phyloP scores from a whole-genome alignment of 2,329 filamentous ascomycete species.

The Penicillium sp. region DNA sequence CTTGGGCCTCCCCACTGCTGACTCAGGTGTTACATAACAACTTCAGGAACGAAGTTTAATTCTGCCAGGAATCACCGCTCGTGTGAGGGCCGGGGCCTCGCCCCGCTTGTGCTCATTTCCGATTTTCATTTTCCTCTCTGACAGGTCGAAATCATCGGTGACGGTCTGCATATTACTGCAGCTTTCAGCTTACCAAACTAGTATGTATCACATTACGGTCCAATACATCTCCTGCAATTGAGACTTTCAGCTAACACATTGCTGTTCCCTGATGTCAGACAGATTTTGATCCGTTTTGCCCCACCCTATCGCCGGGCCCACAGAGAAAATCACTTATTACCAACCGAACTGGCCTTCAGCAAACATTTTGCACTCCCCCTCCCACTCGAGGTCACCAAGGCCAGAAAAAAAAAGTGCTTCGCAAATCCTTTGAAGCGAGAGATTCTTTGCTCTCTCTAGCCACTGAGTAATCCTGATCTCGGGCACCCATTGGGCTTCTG shows the following conservation, averaged over 20 bases:
- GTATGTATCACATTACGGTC: background rate
- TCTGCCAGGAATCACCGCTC: constrained; percentile 11
- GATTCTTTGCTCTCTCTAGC: constrained; percentile 1
- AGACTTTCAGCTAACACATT: constrained; percentile 1
- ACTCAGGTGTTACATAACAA: background rate
- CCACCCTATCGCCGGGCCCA: constrained; percentile 21
- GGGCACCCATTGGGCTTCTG: constrained; percentile 16
- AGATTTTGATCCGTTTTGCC: constrained; percentile 18
- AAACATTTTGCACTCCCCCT: constrained; percentile 18
- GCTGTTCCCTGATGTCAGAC: constrained; percentile 18
- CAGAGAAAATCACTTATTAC: constrained; percentile 23
- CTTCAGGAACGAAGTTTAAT: constrained; percentile 9
- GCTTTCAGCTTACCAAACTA: background rate
- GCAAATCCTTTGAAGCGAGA: constrained; percentile 1
- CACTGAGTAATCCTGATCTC: constrained; percentile 14
- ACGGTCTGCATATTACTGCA: constrained; percentile 2
- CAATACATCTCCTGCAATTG: background rate
- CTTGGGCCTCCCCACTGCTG: background rate
- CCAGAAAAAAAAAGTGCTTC: constrained; percentile 1
- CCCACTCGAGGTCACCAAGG: constrained; percentile 12
- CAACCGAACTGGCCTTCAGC: constrained; percentile 15
- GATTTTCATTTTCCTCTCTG: background rate
- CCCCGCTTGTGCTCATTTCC: background rate
- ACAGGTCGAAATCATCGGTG: constrained; percentile 2
- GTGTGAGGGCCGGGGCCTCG: constrained; percentile 4